Base-by-base conservation (phyloP, 352 stramenopile genomes). In the Discostella stelligera region DNA sequence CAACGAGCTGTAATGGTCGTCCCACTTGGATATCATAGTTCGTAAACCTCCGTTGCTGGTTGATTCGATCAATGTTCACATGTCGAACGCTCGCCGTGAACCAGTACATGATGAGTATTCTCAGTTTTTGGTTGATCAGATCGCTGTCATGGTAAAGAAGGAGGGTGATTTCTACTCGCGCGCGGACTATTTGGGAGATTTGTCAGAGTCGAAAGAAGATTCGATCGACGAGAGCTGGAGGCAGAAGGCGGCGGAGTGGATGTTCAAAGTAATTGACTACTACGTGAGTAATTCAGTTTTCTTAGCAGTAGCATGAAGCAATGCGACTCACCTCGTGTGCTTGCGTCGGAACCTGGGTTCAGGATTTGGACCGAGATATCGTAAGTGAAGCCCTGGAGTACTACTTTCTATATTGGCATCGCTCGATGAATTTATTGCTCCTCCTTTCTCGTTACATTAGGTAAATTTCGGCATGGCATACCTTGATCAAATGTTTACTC, bases 201-300 rank as follows among this genome's bases (percentile, higher is more conserved):
- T 52, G n/a, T 20, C n/a, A 6, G 14, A 30, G 23, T 37, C 21
- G 20, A 3, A 18, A 21, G 25, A 49, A 41, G 25, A 61, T 66
- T 55, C 49, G 30, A 77, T 84, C 18, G 70, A 84, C 37, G 77
- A 77, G 56, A 21, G 39, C 14, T 84, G 70, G 70, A 59, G 77
- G 20, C 77, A 84, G 64, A 75, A 75, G 13, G 49, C 44, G 9
- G 77, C 77, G 21, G 77, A 84, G 32, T 84, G 77, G 77, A 80
- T 79, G 70, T 84, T 84, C 60, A 84, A 79, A 59, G 77, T 84
- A 6, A 66, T 71, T 18, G 62, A 79, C 32, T 79, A 66, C 20
- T 78, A 78, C 23, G 62, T 70, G 46, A 70, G 62, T 70, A 7
- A 11, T 55, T n/a, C 1, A 30, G 39, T 32, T 32, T 18, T 11